Percentiles rank a stretch among this genome's conserved stretches.
These are phyloP conservation scores for Calvatia gigantea DNA, from an alignment of 768 basidiomycete genomes.

Conservation along the genomic window DNA sequence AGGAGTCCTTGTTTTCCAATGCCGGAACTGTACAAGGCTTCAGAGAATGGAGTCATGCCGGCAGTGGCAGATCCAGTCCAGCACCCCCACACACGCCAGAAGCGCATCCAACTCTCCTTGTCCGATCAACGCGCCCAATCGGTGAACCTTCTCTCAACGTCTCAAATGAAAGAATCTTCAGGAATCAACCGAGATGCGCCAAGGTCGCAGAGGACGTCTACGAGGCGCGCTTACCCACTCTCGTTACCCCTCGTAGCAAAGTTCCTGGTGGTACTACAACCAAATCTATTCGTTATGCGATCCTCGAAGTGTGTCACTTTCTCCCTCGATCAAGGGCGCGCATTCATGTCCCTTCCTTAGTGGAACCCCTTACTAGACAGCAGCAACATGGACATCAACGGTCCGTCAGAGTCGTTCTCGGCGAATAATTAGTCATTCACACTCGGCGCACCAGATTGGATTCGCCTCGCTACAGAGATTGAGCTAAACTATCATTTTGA, in stretches of 20 bases:
- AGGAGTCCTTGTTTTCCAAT: conserved; percentile 83
- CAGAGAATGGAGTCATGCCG: conserved; percentile 64
- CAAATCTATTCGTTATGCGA: conserved; percentile 81
- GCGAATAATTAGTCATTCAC: background rate
- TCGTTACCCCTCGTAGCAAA: conserved; percentile 74
- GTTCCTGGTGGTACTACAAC: conserved; percentile 56
- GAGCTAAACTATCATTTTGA: conserved; percentile 93
- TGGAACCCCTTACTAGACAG: conserved; percentile 88
- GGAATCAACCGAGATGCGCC: conserved; percentile 35
- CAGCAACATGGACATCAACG: conserved; percentile 82
- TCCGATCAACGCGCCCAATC: conserved; percentile 71
- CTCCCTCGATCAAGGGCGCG: conserved; percentile 8
- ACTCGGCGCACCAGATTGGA: conserved; percentile 62
- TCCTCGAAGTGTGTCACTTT: conserved; percentile 60
- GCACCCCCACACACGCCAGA: conserved; percentile 22
- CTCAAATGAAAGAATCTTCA: conserved; percentile 19
- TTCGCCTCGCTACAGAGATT: conserved; percentile 86
- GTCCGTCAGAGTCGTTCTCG: conserved; percentile 30
- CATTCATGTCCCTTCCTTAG: conserved; percentile 32
- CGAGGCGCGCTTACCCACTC: conserved; percentile 68
- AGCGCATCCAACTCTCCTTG: conserved; percentile 43
- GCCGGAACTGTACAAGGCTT: conserved; percentile 77
- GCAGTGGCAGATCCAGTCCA: conserved; percentile 54
- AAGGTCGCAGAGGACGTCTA: conserved; percentile 62
- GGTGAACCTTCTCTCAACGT: conserved; percentile 38